A percentile compares a stretch with the other conserved stretches of the same genome.
Evolutionary conservation across 768 basidiomycete genomes (phyloP).

Genomic region (Hirschioporus abietinus): DNA sequence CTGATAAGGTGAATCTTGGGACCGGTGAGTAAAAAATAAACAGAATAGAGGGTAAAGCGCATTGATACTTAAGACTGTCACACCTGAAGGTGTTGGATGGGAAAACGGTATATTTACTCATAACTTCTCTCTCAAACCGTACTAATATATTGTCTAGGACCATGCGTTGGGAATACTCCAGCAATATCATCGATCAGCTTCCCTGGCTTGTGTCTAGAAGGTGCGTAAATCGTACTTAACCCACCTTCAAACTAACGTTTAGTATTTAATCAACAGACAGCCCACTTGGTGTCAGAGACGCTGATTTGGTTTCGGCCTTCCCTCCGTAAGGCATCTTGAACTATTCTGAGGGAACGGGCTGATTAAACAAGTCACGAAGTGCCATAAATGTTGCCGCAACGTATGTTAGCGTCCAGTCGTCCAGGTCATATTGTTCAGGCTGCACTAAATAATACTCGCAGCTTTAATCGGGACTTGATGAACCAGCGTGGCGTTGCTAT

Average conservation of each 20-base stretch:
- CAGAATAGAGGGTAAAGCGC: background rate
- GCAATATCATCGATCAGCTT: conserved; percentile 41
- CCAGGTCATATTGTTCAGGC: background rate
- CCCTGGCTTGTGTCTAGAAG: conserved; percentile 47
- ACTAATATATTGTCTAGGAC: conserved; percentile 14
- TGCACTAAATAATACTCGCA: background rate
- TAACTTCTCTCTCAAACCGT: background rate
- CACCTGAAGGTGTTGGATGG: conserved; percentile 8
- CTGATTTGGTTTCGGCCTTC: conserved; percentile 44
- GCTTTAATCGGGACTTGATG: conserved; percentile 50
- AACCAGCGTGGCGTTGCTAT: conserved; percentile 49
- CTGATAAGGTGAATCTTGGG: conserved; percentile 53
- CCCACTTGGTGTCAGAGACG: conserved; percentile 45
- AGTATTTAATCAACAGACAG: conserved; percentile 26
- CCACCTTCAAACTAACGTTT: background rate
- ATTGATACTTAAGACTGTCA: background rate
- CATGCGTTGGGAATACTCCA: conserved; percentile 48
- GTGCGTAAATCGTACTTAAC: conserved; percentile 17
- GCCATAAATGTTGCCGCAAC: conserved; percentile 49
- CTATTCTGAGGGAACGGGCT: background rate
- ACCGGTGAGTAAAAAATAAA: conserved; percentile 46
- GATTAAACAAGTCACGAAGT: conserved; percentile 18
- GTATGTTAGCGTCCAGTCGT: conserved; percentile 3
- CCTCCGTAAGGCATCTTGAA: conserved; percentile 33
- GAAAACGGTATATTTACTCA: background rate